phyloP scores from a whole-genome alignment of 768 basidiomycete species.

The Trametes gibbosa region DNA sequence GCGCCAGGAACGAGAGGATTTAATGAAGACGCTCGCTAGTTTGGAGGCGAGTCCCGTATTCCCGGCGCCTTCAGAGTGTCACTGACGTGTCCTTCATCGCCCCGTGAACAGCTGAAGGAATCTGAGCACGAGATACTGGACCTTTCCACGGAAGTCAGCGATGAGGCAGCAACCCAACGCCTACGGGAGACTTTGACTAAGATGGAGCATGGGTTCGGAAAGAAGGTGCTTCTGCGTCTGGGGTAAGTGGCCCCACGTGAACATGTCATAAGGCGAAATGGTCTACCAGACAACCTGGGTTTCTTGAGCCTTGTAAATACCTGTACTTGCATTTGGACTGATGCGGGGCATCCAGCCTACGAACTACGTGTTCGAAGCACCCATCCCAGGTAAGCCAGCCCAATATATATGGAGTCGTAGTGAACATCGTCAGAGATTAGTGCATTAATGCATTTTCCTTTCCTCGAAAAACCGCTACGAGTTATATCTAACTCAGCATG shows the following conservation, averaged over 20 bases:
- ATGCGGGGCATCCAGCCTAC: neutral
- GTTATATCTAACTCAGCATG: neutral
- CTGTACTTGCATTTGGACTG: neutral
- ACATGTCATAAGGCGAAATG: neutral
- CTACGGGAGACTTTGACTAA: constrained; percentile 36
- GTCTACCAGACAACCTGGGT: no score
- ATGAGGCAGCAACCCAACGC: constrained; percentile 34
- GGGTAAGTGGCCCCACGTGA: constrained; percentile 16
- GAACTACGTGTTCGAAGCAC: neutral
- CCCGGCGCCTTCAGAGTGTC: neutral
- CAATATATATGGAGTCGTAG: constrained; percentile 19
- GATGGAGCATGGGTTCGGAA: constrained; percentile 41
- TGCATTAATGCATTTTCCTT: constrained; percentile 63
- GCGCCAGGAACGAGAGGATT: constrained; percentile 35
- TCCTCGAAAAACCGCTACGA: constrained; percentile 82
- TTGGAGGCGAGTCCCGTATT: constrained; percentile 41
- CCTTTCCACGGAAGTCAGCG: constrained; percentile 41
- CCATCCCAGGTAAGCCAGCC: constrained; percentile 1
- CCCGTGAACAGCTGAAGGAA: constrained; percentile 50
- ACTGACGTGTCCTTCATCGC: constrained; percentile 1
- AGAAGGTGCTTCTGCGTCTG: constrained; percentile 46
- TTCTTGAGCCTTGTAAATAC: no score
- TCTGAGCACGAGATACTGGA: constrained; percentile 69
- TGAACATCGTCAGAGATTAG: constrained; percentile 11
- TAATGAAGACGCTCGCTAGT: constrained; percentile 44